Base-by-base conservation (phyloP, 2,329 filamentous ascomycete species). In the Pseudogymnoascus sp. region DNA sequence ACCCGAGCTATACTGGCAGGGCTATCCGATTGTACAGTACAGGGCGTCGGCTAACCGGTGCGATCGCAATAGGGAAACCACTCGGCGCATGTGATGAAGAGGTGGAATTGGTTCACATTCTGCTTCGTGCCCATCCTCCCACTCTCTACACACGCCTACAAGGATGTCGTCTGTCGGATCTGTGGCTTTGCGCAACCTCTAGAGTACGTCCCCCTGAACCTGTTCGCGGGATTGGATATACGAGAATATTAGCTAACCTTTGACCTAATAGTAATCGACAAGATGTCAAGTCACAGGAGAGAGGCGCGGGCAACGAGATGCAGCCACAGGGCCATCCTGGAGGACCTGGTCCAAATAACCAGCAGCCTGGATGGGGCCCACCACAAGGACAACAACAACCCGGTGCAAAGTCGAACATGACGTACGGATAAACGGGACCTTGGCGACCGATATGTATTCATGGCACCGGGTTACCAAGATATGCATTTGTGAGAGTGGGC, bases 121-220 rank as follows among this genome's bases (percentile, higher is more conserved):
- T 92, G 88, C 78, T 91, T 89, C 74, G 74, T 91, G 81, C 89
- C 89, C 57, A 73, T 92, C 50, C 79, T 92, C 25, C 89, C 89
- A 0, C 86, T 92, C 69, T 86, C 83, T 50, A 77, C 86, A 65
- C 80, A 83, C 62, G 84, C 84, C 60, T 86, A 87, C 74, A 78
- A 86, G 67, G 88, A 91, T 69, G 81, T 93, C 61, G 77, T 80
- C 63, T 93, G 89, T 77, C 81, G 85, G 69, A 85, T 92, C 72
- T 93, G 89, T 80, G 85, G 87, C 71, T 92, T 90, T 72, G 81
- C 84, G 65, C 87, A 92, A 72, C 84, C 85, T 8, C 78, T 87
- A 60, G 77, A 82, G 65, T 60, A 63, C 37, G 30, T 16, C 6
- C 11, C 33, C 33, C 37, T 30, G 33, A 28, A 35, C 25, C 7